Base-by-base conservation (phyloP, 805 yeast species). In the Cyberlindnera xylosilytica region DNA sequence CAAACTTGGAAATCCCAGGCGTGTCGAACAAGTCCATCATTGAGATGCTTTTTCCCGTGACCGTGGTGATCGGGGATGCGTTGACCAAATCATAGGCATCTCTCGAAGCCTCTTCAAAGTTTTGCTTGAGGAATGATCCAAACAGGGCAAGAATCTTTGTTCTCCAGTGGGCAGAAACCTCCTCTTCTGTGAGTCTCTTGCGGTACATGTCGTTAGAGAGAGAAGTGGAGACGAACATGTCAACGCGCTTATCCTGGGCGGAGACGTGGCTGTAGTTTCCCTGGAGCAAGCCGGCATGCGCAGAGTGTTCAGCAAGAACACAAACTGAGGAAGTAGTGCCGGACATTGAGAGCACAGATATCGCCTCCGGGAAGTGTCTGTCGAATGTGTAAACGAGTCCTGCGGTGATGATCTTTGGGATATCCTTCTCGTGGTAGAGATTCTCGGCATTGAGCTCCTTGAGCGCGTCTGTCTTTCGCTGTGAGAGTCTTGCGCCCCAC, bases 151-250 rank as follows among this genome's bases (percentile, higher is more conserved):
- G 39, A 32, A 53, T 50, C 18, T 53, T 52, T 5, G 60, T 50
- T 41, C 57, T 53, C 58, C 60, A 61, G 39, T 48, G 60, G 2
- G 61, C 45, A 10, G 36, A 29, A 7, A 54, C 49, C 39, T 61
- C 65, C 2, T 27, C 20, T 1, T 41, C 45, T 1, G 58, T 58
- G 11, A 56, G 29, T 44, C 56, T 50, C 30, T 58, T 55, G 16
- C 40, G 12, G 16, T 55, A 58, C 9, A 52, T 18, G 24, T 58
- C 61, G 37, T 49, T 55, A 3, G 60, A 48, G 24, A 43, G 29
- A 3, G 59, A 44, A 12, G 52, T 46, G 6, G 53, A 38, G 7
- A 58, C 17, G 30, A 55, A 55, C 3, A 51, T 44, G 4, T 57
- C 58, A 11, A 54, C 40, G 8, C 49, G 47, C 34, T 58, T 58